Evolutionary conservation across 2,329 filamentous ascomycete species (phyloP), one percentile per base, ranked within the genome.

Genomic region (Penicillium sp.): DNA sequence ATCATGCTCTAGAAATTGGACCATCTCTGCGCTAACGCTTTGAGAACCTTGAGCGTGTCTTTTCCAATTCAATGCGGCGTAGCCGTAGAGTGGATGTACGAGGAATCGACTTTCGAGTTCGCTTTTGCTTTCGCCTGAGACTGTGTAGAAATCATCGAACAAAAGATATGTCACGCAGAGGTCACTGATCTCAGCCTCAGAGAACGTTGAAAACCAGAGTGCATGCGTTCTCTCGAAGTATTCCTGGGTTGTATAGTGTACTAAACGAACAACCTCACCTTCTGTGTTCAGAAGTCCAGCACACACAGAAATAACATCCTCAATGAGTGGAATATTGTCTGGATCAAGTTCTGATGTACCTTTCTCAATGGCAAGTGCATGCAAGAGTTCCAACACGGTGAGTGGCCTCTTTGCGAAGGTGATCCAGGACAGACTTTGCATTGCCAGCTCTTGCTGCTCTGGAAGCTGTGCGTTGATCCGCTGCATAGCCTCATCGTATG

Each of bases 401-500:
- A 81, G 54, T 0, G 62, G 71, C 39, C 71, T 66, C 42, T 62
- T 70, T 1, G 75, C 68, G 36, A 54, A 76, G 0, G 65, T 67
- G 9, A 81, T 72, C 78, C 76, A 81, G 0, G 65, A 64, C 0
- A 81, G 50, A 2, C 69, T 64, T 16, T 72, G 51, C 6, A 67
- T 74, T 0, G 79, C 79, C 38, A 79, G 64, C 0, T 69, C 51
- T n/a, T 41, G 36, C 9, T 69, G 57, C 3, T 68, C 72, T 1
- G 47, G 1, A 0, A 59, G 9, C 45, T 82, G 78, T 0, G 59
- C 53, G n/a, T 72, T 46, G 27, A 82, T 79, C 18, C 78, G 65
- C 3, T 73, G 38, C 64, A 82, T 76, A 0, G 75, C 72, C 0
- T 73, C 56, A 0, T 69, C 53, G 44, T 83, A 84, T 0, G 74